These are phyloP conservation scores for Saccharomyces pastorianus DNA, from an alignment of 1,139 yeast genomes.

Conservation along the genomic window DNA sequence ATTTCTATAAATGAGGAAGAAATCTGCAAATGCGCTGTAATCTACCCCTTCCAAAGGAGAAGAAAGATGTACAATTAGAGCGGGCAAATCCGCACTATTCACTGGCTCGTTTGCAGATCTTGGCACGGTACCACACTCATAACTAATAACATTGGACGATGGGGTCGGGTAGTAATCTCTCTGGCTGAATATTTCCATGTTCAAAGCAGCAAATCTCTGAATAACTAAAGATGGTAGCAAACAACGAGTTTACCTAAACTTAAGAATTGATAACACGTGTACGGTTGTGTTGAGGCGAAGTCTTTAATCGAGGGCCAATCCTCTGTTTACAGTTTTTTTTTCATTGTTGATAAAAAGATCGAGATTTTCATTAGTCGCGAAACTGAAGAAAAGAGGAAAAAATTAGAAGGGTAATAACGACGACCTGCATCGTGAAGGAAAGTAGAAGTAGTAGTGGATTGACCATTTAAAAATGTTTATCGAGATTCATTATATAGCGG, in stretches of 20 bases:
- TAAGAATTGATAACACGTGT: neutral
- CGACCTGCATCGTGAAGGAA: neutral
- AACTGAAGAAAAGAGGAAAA: neutral
- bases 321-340: neutral
- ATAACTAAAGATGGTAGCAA: neutral
- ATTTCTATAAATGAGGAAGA: conserved; percentile 73
- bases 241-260: neutral
- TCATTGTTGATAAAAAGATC: neutral
- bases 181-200: conserved; percentile 22
- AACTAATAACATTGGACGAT: conserved; percentile 22
- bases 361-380: neutral
- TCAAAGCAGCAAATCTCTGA: neutral
- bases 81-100: conserved; percentile 33
- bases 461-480: neutral
- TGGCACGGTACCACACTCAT: conserved; percentile 8
- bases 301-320: neutral
- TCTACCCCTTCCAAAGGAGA: conserved; percentile 66
- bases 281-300: neutral
- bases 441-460: neutral
- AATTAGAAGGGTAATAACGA: neutral
- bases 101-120: conserved; percentile 17
- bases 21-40: conserved; percentile 72
- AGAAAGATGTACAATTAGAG: conserved; percentile 66
- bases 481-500: neutral
- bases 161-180: conserved; percentile 29